Evolutionary conservation across 805 yeast genomes (phyloP).

Genomic region (Cyberlindnera misumaiensis): DNA sequence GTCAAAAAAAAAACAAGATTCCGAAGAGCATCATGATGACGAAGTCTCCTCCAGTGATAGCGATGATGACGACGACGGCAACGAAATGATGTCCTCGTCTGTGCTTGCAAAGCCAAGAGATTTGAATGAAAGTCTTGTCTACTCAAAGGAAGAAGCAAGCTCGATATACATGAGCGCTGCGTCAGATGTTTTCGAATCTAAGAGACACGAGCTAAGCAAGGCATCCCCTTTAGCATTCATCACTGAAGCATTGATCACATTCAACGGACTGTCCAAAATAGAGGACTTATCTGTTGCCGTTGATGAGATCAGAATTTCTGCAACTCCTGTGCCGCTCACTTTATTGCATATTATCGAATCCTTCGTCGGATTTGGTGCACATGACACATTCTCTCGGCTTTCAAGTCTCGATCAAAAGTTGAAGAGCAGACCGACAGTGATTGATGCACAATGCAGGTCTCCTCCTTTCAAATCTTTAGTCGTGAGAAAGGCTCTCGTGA

Average conservation of each 20-base stretch:
- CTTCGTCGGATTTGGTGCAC: conserved; percentile 10
- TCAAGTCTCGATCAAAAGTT: conserved; percentile 8
- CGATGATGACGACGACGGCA: conserved; percentile 17
- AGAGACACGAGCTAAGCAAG: conserved; percentile 8
- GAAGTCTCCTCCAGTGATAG: conserved; percentile 1
- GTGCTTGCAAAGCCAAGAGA: conserved; percentile 16
- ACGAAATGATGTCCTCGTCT: conserved; percentile 28
- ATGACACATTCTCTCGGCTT: conserved; percentile 5
- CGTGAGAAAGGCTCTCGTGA: conserved; percentile 31
- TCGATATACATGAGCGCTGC: conserved; percentile 81
- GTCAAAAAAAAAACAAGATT: background rate
- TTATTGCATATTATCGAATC: conserved; percentile 23
- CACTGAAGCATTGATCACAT: conserved; percentile 33
- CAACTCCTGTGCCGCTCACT: conserved; percentile 28
- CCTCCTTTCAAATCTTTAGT: conserved; percentile 32
- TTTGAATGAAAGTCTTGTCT: conserved; percentile 50
- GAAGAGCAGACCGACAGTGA: background rate
- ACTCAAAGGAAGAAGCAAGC: conserved; percentile 62
- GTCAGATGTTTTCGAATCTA: conserved; percentile 37
- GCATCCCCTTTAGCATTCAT: conserved; percentile 17
- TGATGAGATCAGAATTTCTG: conserved; percentile 32
- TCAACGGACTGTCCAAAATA: conserved; percentile 38
- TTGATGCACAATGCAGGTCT: background rate
- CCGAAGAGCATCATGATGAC: background rate
- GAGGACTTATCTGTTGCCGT: conserved; percentile 29